Percentiles rank a stretch among this genome's conserved stretches.
phyloP scores from a whole-genome alignment of 805 yeast species.

The Pichia scutulata region DNA sequence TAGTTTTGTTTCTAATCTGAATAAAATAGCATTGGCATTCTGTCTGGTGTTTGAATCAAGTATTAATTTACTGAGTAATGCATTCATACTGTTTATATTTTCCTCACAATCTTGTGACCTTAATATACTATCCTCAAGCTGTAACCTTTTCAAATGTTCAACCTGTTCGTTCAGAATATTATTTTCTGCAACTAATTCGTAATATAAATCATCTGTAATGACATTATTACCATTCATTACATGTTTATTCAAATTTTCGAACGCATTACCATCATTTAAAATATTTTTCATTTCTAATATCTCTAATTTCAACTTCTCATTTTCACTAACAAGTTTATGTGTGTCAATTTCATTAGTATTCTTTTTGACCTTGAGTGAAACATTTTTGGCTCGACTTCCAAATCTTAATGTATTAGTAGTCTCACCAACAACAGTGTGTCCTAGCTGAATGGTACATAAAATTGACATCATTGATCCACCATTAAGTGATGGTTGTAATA shows the following conservation, averaged over 20 bases:
- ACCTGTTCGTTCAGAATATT: slow-evolving; percentile 55
- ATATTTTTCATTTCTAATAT: slow-evolving; percentile 28
- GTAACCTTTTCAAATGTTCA: slow-evolving; percentile 59
- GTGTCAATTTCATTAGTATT: slow-evolving; percentile 45
- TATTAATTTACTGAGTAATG: not conserved
- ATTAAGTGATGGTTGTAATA: slow-evolving; percentile 85
- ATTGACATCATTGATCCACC: slow-evolving; percentile 81
- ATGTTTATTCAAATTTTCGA: not conserved
- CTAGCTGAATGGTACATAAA: slow-evolving; percentile 77
- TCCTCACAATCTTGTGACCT: slow-evolving; percentile 1
- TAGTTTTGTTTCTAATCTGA: not conserved
- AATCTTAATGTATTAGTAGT: slow-evolving; percentile 82
- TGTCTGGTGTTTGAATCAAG: not conserved
- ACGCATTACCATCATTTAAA: not conserved
- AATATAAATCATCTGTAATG: slow-evolving; percentile 13
- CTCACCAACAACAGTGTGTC: slow-evolving; percentile 56
- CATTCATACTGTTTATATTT: not conserved
- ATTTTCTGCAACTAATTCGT: slow-evolving; percentile 51
- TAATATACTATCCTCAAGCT: slow-evolving; percentile 25
- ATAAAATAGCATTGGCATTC: not conserved
- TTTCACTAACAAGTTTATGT: slow-evolving; percentile 46
- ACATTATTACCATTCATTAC: slow-evolving; percentile 22
- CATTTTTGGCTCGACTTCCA: slow-evolving; percentile 89
- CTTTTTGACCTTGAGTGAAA: slow-evolving; percentile 58
- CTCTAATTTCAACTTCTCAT: slow-evolving; percentile 56